Evolutionary conservation across 371 early-diverging fungal genomes (phyloP), one percentile per base, ranked within the genome.

Genomic region (Lichtheimia ornata): DNA sequence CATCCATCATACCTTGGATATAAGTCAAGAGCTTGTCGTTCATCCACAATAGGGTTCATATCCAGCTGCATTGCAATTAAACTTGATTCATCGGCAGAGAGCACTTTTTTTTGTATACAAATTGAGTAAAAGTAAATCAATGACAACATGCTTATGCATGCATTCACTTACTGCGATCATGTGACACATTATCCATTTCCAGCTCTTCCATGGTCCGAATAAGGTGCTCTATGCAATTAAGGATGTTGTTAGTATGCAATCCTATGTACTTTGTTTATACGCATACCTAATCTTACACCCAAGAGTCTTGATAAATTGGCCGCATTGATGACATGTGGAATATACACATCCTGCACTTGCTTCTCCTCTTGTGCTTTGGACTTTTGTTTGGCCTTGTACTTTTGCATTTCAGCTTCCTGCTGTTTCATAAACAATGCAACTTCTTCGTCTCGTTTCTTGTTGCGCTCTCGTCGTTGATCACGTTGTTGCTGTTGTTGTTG

Each of bases 41-140:
- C 70, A 56, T 83, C 83, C 0, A 95, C 81, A 41, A 94, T 85
- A 18, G 96, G 96, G 53, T 91, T 92, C 65, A 92, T 83, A 61
- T 92, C 85, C 62, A 90, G 88, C 66, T 94, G 94, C 77, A 95
- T 70, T 2, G 88, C 96, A 65, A 97, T 85, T 59, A 93, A 71
- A 50, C 89, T 88, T 0, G 96, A 93, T 70, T 89, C 91, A 56
- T 96, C 96, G 12, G 91, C 70, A 54, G 82, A 86, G 18, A 97
- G 70, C 63, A 94, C 90, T 91, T 69, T 5, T 56, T 45, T 18
- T 3, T 5, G 13, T 30, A 43, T 14, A 51, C 14, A 20, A 52
- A 17, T 5, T 18, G 22, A 47, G 17, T 44, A 20, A 22, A 22
- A 56, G 7, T 28, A 53, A 35, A 59, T 5, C 15, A 22, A 12